Percentiles rank a stretch among this genome's conserved stretches.
Conservation (phyloP, 2,329 filamentous ascomycete species). For the Ophiostoma australiae region DNA sequence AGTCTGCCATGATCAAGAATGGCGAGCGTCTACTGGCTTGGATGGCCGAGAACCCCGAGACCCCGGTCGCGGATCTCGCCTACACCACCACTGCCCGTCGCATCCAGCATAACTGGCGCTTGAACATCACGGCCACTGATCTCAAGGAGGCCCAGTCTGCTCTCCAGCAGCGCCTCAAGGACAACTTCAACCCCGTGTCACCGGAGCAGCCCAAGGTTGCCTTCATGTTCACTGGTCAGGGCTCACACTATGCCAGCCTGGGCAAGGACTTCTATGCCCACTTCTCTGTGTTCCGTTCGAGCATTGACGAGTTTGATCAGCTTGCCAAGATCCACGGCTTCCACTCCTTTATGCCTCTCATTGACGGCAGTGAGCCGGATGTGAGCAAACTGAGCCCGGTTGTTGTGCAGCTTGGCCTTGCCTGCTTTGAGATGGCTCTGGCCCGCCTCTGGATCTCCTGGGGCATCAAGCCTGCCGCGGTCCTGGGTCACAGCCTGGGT, state of each 20-base stretch:
- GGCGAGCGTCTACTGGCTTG: constrained; percentile 50
- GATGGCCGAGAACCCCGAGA: constrained; percentile 49
- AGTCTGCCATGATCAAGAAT: constrained; percentile 54
- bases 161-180: constrained; percentile 41
- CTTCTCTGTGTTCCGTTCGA: constrained; percentile 45
- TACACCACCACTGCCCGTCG: constrained; percentile 65
- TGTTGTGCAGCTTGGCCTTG: constrained; percentile 50
- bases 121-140: constrained; percentile 44
- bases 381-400: constrained; percentile 46
- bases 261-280: constrained; percentile 48
- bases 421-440: constrained; percentile 54
- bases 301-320: constrained; percentile 54
- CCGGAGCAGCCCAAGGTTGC: constrained; percentile 45
- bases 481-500: constrained; percentile 61
- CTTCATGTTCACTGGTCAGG: constrained; percentile 55
- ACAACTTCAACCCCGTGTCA: constrained; percentile 41
- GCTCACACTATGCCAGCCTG: constrained; percentile 49
- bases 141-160: constrained; percentile 41
- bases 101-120: constrained; percentile 55
- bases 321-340: constrained; percentile 48
- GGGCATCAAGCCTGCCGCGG: constrained; percentile 51
- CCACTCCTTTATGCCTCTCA: constrained; percentile 53
- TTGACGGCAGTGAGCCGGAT: constrained; percentile 43
- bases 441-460: constrained; percentile 52
- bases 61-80: constrained; percentile 53